phyloP scores from a whole-genome alignment of 1,284 basidiomycete genomes.

The Fomitopsis pinicola region DNA sequence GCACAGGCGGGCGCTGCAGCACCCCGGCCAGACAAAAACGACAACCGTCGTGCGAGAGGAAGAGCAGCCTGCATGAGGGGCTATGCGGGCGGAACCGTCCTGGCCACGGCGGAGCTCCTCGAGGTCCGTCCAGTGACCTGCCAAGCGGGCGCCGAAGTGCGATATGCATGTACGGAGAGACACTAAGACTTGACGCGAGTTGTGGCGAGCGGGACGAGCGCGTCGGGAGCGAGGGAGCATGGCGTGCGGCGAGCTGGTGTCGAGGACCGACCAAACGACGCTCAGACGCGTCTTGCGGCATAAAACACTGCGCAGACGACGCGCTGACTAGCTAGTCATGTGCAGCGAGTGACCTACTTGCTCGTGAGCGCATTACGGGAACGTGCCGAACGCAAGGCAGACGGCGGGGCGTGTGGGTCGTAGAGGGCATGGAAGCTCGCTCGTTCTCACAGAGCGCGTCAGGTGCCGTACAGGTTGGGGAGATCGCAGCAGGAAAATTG shows the following conservation, averaged over 20 bases:
- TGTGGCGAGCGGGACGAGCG: not conserved
- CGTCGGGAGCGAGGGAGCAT: not conserved
- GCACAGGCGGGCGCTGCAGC: not conserved
- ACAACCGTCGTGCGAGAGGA: not conserved
- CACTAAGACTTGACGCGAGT: not conserved
- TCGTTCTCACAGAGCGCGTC: not conserved
- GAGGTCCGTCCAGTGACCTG: conserved; percentile 1
- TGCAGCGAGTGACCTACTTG: not conserved
- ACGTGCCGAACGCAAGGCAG: not conserved
- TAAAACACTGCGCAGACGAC: not conserved
- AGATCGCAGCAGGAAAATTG: not conserved
- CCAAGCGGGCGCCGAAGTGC: not conserved
- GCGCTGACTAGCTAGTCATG: conserved; percentile 1
- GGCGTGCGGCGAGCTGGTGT: not conserved
- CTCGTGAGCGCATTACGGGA: not conserved
- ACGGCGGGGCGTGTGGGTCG: not conserved
- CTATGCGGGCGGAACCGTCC: not conserved
- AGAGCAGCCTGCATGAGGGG: not conserved
- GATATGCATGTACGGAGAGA: not conserved
- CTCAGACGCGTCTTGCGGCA: not conserved
- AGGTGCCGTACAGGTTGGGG: not conserved
- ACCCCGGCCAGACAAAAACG: not conserved
- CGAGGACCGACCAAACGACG: not conserved
- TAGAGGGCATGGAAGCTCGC: not conserved
- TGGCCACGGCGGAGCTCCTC: not conserved